Percentiles rank a stretch among this genome's conserved stretches.
Evolutionary conservation across 805 yeast genomes (phyloP).

Genomic region (Saccharomyces kudriavzevii): DNA sequence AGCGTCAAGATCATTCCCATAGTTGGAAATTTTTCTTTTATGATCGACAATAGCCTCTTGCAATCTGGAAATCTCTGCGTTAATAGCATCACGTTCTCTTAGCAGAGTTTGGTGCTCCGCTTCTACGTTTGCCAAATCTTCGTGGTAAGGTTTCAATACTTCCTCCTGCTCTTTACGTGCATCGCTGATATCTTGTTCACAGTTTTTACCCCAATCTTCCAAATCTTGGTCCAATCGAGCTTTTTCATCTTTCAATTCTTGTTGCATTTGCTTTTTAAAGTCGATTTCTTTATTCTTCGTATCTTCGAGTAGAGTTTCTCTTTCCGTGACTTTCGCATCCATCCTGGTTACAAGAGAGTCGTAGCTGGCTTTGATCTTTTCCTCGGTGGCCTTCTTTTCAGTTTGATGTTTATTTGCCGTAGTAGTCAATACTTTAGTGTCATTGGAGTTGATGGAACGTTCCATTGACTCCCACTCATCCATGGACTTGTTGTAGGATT

Average conservation of each 20-base stretch:
- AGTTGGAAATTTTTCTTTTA: slow-evolving; percentile 28
- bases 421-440: slow-evolving; percentile 32
- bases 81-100: slow-evolving; percentile 31
- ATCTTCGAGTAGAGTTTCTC: slow-evolving; percentile 36
- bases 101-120: slow-evolving; percentile 26
- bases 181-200: slow-evolving; percentile 23
- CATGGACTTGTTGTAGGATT: slow-evolving; percentile 33
- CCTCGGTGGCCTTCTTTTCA: slow-evolving; percentile 26
- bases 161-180: slow-evolving; percentile 28
- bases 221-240: slow-evolving; percentile 17
- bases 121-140: slow-evolving; percentile 36
- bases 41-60: slow-evolving; percentile 29
- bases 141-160: slow-evolving; percentile 37
- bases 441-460: slow-evolving; percentile 33
- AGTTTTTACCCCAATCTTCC: slow-evolving; percentile 22
- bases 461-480: slow-evolving; percentile 36
- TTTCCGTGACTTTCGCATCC: slow-evolving; percentile 31
- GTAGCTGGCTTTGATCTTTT: slow-evolving; percentile 41
- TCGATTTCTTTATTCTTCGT: slow-evolving; percentile 27
- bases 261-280: slow-evolving; percentile 35
- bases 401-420: slow-evolving; percentile 37
- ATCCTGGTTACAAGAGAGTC: slow-evolving; percentile 29
- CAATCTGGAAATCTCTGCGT: slow-evolving; percentile 39
- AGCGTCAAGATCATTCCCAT: slow-evolving; percentile 28
- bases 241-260: slow-evolving; percentile 14